Evolutionary conservation across 2,329 filamentous ascomycete species (phyloP), one percentile per base, ranked within the genome.

Genomic region (Colletotrichum sp.): DNA sequence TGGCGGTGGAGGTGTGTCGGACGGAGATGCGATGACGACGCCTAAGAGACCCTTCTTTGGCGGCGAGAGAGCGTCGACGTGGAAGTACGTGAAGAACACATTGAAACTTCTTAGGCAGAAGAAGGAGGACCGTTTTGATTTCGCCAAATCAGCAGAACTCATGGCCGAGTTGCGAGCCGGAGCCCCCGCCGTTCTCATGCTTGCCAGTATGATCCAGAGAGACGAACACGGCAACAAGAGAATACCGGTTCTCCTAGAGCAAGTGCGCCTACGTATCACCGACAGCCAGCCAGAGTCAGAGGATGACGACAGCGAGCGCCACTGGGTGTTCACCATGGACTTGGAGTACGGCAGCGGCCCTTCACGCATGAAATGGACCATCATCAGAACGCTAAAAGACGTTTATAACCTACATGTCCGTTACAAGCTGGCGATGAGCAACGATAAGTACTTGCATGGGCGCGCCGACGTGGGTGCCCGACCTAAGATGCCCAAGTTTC

Each of bases 181-280:
- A 68, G 95, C 96, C 2, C 97, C 97, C 5, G 97, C 97, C 29
- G 97, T 96, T 24, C 87, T 99, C 72, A 98, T 99, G 83, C 87
- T 99, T 66, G 97, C 97, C 9, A 98, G 96, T 80, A 98, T 98
- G 94, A 97, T 98, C 78, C 97, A 98, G 84, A 91, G 97, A 71
- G 97, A 99, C 78, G 97, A 99, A 83, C 95, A 98, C 79, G 95
- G 96, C 63, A 97, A 98, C 83, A 97, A 95, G 84, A 92, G 96
- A 73, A 98, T 99, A 71, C 97, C 97, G 0, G 95, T 99, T 67
- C 90, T 99, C 5, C 89, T 99, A 8, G 97, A 99, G 83, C 97
- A 99, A 85, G 89, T 99, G 73, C 98, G 98, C 82, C 89, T 99
- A 73, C 92, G 90, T 71, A 94, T 99, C 73, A 93, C 92, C 11